A percentile compares a stretch with the other conserved stretches of the same genome.
phyloP scores from a whole-genome alignment of 1,284 basidiomycete genomes.

The Pascua guehoae region DNA sequence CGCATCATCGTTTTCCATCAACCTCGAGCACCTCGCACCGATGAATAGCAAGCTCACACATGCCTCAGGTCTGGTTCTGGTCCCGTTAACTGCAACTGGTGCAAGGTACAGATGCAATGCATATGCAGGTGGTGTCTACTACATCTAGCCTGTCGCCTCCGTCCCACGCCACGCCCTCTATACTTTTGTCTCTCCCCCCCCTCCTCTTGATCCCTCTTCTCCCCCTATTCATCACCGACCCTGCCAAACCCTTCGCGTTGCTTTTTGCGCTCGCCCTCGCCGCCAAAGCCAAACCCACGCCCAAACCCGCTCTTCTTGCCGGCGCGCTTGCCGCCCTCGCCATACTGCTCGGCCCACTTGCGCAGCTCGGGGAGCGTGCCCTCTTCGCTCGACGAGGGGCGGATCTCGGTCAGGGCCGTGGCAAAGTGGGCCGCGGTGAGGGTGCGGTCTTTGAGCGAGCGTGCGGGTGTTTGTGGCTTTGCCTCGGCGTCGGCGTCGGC shows the following conservation, averaged over 20 bases:
- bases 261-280: slow-evolving; percentile 13
- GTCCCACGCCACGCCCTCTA: too few relatives aligned
- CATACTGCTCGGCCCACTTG: slow-evolving; percentile 84
- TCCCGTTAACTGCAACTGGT: too few relatives aligned
- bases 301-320: slow-evolving; percentile 50
- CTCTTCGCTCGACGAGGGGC: slow-evolving; percentile 76
- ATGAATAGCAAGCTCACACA: too few relatives aligned
- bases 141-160: too few relatives aligned
- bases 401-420: slow-evolving; percentile 78
- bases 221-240: background rate
- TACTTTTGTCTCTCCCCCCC: too few relatives aligned
- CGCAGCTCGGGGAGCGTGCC: slow-evolving; percentile 75
- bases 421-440: slow-evolving; percentile 61
- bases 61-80: too few relatives aligned
- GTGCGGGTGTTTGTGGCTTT: background rate
- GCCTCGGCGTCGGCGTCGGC: background rate
- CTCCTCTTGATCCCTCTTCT: too few relatives aligned
- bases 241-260: slow-evolving; percentile 8
- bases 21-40: too few relatives aligned
- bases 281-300: slow-evolving; percentile 50
- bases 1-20: too few relatives aligned
- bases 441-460: slow-evolving; percentile 6
- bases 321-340: slow-evolving; percentile 56
- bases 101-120: too few relatives aligned
- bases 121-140: too few relatives aligned